Evolutionary conservation across 1,284 basidiomycete genomes (phyloP).

Genomic region (Ustilago vetiveriae): DNA sequence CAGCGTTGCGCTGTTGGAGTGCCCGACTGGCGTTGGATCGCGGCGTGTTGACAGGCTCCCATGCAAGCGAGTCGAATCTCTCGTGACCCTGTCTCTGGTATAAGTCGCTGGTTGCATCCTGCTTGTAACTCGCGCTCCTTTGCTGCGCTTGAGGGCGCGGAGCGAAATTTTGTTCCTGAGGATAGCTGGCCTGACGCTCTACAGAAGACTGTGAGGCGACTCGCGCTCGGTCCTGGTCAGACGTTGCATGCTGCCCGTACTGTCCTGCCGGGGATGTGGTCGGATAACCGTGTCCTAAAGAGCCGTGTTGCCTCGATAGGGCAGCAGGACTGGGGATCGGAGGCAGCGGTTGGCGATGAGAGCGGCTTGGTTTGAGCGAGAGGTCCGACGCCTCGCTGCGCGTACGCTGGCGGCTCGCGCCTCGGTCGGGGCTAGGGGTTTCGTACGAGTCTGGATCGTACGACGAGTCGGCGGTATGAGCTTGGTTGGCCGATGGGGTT

Average conservation of each 20-base stretch:
- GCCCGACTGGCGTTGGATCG: conserved; percentile 2
- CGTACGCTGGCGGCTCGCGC: conserved; percentile 23
- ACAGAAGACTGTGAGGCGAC: conserved; percentile 9
- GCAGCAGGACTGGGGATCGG: conserved; percentile 20
- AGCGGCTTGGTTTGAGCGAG: conserved; percentile 13
- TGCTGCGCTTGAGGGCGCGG: neutral
- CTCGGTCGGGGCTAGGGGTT: neutral
- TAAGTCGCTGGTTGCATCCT: conserved; percentile 5
- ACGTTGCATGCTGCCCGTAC: conserved; percentile 2
- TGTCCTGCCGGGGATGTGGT: neutral
- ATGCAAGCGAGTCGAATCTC: conserved; percentile 33
- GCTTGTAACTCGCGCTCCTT: conserved; percentile 1
- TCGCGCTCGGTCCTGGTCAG: neutral
- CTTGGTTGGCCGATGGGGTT: conserved; percentile 17
- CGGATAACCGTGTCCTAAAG: conserved; percentile 12
- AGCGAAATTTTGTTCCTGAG: neutral
- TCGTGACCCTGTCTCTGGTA: conserved; percentile 22
- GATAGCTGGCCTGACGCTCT: conserved; percentile 16
- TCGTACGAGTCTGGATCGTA: conserved; percentile 27
- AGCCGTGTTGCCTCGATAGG: conserved; percentile 1
- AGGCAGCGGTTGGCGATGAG: conserved; percentile 36
- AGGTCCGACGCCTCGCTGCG: conserved; percentile 40
- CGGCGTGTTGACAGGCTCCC: conserved; percentile 34
- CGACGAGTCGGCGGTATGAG: conserved; percentile 22
- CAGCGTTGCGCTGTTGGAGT: neutral